phyloP scores from a whole-genome alignment of 2,329 filamentous ascomycete genomes.

The Alternaria sp. region DNA sequence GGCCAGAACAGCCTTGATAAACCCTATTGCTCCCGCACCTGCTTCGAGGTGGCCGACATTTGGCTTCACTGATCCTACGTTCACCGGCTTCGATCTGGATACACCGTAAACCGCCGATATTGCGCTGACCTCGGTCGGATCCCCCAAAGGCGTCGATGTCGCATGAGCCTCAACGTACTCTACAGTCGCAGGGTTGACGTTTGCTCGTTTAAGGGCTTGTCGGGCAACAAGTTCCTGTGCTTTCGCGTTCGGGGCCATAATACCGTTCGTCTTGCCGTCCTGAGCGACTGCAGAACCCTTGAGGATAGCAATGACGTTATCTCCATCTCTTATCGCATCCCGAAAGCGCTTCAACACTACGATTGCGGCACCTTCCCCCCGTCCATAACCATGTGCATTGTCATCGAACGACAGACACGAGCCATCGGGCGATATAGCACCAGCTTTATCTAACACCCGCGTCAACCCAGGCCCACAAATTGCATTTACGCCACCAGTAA shows the following conservation, averaged over 20 bases:
- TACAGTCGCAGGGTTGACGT: slow-evolving; percentile 38
- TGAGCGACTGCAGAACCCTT: slow-evolving; percentile 35
- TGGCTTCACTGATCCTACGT: slow-evolving; percentile 40
- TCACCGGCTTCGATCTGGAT: slow-evolving; percentile 20
- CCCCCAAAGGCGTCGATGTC: slow-evolving; percentile 64
- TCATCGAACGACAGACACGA: slow-evolving; percentile 53
- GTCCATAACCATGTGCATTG: slow-evolving; percentile 67
- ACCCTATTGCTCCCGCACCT: slow-evolving; percentile 26
- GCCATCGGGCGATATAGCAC: slow-evolving; percentile 54
- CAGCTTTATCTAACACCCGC: slow-evolving; percentile 50
- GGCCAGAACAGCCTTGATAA: slow-evolving; percentile 27
- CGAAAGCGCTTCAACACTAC: slow-evolving; percentile 48
- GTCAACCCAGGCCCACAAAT: slow-evolving; percentile 50
- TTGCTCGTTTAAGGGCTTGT: slow-evolving; percentile 43
- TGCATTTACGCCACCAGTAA: slow-evolving; percentile 48
- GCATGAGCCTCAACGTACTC: slow-evolving; percentile 55
- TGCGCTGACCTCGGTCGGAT: slow-evolving; percentile 35
- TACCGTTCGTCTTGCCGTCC: slow-evolving; percentile 31
- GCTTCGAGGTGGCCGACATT: slow-evolving; percentile 39
- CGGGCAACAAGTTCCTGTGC: slow-evolving; percentile 45
- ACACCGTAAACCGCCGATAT: slow-evolving; percentile 27
- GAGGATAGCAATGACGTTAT: slow-evolving; percentile 41
- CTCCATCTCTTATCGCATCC: slow-evolving; percentile 51
- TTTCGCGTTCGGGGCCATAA: slow-evolving; percentile 51
- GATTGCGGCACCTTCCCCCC: slow-evolving; percentile 63